Evolutionary conservation across 805 yeast species (phyloP).

Genomic region (Candida germanica): DNA sequence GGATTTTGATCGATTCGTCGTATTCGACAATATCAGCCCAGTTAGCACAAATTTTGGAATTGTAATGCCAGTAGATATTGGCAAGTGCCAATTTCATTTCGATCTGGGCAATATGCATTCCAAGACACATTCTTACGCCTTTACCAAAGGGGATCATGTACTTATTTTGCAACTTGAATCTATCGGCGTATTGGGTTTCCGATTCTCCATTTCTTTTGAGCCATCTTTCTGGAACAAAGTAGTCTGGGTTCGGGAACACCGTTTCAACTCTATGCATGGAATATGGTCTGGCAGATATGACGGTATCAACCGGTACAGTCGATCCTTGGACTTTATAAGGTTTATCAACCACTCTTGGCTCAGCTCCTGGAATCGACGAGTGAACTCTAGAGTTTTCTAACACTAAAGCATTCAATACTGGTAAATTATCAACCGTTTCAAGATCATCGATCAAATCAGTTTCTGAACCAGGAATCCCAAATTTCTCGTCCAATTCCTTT

Average conservation of each 20-base stretch:
- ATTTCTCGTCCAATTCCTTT: conserved; percentile 40
- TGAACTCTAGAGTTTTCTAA: conserved; percentile 61
- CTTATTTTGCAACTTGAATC: conserved; percentile 46
- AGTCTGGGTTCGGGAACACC: conserved; percentile 51
- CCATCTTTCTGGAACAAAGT: conserved; percentile 66
- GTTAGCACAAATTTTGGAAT: conserved; percentile 34
- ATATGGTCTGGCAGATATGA: conserved; percentile 64
- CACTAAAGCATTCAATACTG: conserved; percentile 58
- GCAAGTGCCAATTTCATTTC: conserved; percentile 62
- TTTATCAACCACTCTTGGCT: conserved; percentile 51
- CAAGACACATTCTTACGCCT: conserved; percentile 73
- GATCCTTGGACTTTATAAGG: conserved; percentile 21
- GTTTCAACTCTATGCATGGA: conserved; percentile 52
- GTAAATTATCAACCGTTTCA: conserved; percentile 50
- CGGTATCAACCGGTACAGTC: conserved; percentile 49
- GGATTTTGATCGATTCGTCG: conserved; percentile 8
- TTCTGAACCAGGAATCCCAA: conserved; percentile 27
- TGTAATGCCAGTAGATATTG: conserved; percentile 49
- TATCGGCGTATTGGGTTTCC: conserved; percentile 22
- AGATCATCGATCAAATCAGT: conserved; percentile 23
- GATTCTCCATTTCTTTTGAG: conserved; percentile 35
- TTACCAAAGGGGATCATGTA: conserved; percentile 69
- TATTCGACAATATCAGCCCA: conserved; percentile 41
- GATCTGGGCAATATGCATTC: conserved; percentile 62
- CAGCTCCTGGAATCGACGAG: conserved; percentile 72